Conservation (phyloP, 805 yeast genomes). For the Barnettozyma siamensis region DNA sequence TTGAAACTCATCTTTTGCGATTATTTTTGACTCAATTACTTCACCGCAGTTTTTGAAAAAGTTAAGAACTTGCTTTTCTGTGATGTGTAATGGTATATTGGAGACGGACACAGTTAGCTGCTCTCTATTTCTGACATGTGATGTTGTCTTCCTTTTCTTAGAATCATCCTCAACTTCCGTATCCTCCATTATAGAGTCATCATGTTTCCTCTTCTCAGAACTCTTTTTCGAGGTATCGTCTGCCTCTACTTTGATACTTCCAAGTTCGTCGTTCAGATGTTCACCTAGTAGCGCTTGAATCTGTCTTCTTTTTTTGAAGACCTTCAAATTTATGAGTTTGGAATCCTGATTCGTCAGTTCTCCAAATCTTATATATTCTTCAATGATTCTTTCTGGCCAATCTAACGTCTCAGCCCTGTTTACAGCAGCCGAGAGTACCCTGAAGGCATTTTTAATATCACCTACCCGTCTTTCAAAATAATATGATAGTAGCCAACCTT, state of each 20-base stretch:
- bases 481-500: constrained; percentile 42
- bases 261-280: neutral
- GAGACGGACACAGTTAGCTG: constrained; percentile 48
- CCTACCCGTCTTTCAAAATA: constrained; percentile 34
- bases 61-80: constrained; percentile 33
- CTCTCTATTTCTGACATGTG: constrained; percentile 49
- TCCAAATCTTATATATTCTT: constrained; percentile 38
- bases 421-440: constrained; percentile 31
- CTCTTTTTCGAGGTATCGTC: neutral
- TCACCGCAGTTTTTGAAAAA: constrained; percentile 61
- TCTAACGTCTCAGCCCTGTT: constrained; percentile 31
- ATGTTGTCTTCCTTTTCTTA: constrained; percentile 9
- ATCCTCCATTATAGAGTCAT: constrained; percentile 6
- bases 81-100: constrained; percentile 36
- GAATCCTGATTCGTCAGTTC: constrained; percentile 30
- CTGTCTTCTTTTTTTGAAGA: constrained; percentile 20
- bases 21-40: constrained; percentile 32
- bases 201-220: constrained; percentile 2
- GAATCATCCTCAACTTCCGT: constrained; percentile 1
- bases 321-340: constrained; percentile 22
- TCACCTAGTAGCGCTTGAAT: constrained; percentile 5
- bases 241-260: neutral
- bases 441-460: constrained; percentile 20
- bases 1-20: constrained; percentile 13
- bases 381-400: constrained; percentile 44